Evolutionary conservation across 306 rosid species (phyloP).

Genomic region (Glycine tomentella): DNA sequence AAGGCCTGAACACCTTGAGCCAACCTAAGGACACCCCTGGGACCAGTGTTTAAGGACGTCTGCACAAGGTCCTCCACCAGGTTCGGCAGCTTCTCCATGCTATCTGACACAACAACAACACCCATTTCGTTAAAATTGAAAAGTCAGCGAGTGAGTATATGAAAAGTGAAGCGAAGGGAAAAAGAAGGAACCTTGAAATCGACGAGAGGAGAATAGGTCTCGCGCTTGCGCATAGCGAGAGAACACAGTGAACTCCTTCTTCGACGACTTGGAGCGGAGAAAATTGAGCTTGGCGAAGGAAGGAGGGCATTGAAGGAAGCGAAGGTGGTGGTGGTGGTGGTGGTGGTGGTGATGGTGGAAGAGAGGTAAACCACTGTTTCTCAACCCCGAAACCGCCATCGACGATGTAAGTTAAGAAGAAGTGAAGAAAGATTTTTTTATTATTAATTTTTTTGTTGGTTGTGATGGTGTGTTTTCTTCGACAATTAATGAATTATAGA

Average conservation of each 20-base stretch:
- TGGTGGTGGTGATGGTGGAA: constrained; percentile 54
- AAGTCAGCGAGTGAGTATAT: background rate
- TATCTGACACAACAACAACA: constrained; percentile 52
- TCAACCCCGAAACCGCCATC: constrained; percentile 77
- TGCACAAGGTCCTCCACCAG: constrained; percentile 89
- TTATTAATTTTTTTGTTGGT: constrained; percentile 1
- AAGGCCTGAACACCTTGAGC: constrained; percentile 94
- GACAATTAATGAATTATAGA: background rate
- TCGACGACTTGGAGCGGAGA: constrained; percentile 55
- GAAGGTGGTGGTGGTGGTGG: constrained; percentile 33
- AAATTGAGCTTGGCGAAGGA: constrained; percentile 44
- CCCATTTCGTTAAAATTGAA: background rate
- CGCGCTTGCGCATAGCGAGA: constrained; percentile 85
- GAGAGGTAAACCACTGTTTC: constrained; percentile 62
- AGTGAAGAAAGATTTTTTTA: background rate
- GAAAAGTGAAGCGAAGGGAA: background rate
- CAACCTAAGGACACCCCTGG: constrained; percentile 83
- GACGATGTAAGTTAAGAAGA: constrained; percentile 17
- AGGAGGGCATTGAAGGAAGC: constrained; percentile 29
- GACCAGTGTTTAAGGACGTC: constrained; percentile 87
- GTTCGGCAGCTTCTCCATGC: constrained; percentile 74
- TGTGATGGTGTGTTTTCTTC: background rate
- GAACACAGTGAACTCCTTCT: constrained; percentile 57
- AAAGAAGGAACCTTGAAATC: constrained; percentile 67
- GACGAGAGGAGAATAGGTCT: constrained; percentile 73